Percentiles rank a stretch among this genome's conserved stretches.
Evolutionary conservation across 805 yeast genomes (phyloP).

Genomic region (Suhomyces vadensis): DNA sequence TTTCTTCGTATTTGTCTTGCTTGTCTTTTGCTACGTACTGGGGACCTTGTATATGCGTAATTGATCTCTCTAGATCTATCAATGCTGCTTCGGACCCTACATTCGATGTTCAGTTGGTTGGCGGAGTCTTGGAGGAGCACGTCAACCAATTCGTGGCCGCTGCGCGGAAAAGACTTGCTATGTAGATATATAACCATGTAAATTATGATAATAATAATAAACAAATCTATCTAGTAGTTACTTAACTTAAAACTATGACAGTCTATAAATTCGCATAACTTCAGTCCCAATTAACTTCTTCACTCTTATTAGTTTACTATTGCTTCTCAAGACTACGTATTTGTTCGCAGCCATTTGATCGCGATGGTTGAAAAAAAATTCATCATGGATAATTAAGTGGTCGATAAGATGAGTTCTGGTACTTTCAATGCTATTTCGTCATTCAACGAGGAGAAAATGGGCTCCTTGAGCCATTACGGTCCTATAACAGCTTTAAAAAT

Average conservation of each 20-base stretch:
- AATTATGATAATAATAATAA: neutral
- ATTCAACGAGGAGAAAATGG: slow-evolving; percentile 18
- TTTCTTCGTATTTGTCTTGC: slow-evolving; percentile 1
- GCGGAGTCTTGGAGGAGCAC: neutral
- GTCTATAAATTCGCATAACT: too few species aligned
- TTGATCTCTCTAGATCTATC: slow-evolving; percentile 5
- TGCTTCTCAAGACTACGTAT: neutral
- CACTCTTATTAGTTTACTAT: neutral
- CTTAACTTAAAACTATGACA: too few species aligned
- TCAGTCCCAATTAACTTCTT: neutral
- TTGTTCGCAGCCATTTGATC: slow-evolving; percentile 3
- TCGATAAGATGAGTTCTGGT: neutral
- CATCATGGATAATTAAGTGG: neutral
- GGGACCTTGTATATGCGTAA: slow-evolving; percentile 8
- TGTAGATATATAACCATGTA: neutral
- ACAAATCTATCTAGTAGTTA: too few species aligned
- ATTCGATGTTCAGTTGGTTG: neutral
- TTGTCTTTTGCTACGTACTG: slow-evolving; percentile 8
- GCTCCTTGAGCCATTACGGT: slow-evolving; percentile 48
- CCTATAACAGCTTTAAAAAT: slow-evolving; percentile 67
- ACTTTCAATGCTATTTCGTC: slow-evolving; percentile 17
- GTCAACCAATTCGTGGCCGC: neutral
- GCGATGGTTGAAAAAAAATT: neutral
- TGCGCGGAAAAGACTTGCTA: neutral
- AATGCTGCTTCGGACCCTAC: slow-evolving; percentile 4